These are phyloP conservation scores for Trifolium subterraneum DNA, from an alignment of 306 rosid genomes.

Conservation along the genomic window DNA sequence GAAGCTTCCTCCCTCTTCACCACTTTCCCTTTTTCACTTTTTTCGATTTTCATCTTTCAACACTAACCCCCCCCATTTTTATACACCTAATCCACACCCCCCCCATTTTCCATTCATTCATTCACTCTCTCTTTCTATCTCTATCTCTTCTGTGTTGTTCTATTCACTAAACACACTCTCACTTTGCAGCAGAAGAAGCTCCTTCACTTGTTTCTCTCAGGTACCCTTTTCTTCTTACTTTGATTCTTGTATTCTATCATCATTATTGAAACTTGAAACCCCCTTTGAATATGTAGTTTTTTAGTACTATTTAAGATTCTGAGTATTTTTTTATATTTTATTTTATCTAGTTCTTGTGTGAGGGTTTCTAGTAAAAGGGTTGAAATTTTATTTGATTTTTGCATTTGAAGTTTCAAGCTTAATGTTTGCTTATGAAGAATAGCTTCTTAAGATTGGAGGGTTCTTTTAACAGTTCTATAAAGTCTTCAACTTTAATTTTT, in stretches of 20 bases:
- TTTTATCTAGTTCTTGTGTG: not conserved
- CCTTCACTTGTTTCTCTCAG: conserved; percentile 43
- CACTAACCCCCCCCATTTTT: conserved; percentile 42
- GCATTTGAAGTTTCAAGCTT: conserved; percentile 27
- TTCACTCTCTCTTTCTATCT: too few relatives aligned
- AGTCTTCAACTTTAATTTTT: conserved; percentile 22
- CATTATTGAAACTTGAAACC: conserved; percentile 6
- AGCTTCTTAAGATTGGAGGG: not conserved
- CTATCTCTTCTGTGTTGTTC: not conserved
- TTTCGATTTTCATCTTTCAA: conserved; percentile 34
- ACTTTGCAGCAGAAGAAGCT: not conserved
- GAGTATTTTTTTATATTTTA: not conserved
- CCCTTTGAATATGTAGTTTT: conserved; percentile 2
- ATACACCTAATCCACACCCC: conserved; percentile 36
- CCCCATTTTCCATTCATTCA: conserved; percentile 24
- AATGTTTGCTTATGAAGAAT: conserved; percentile 9
- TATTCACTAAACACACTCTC: conserved; percentile 11
- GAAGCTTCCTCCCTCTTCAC: conserved; percentile 71
- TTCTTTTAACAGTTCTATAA: not conserved
- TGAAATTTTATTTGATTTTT: not conserved
- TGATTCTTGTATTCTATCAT: not conserved
- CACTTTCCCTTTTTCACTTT: conserved; percentile 41
- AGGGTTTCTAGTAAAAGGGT: conserved; percentile 35
- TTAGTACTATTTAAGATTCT: not conserved
- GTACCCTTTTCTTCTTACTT: conserved; percentile 43